These are phyloP conservation scores for Rusavskia elegans DNA, from an alignment of 495 filamentous ascomycete genomes.

Conservation along the genomic window DNA sequence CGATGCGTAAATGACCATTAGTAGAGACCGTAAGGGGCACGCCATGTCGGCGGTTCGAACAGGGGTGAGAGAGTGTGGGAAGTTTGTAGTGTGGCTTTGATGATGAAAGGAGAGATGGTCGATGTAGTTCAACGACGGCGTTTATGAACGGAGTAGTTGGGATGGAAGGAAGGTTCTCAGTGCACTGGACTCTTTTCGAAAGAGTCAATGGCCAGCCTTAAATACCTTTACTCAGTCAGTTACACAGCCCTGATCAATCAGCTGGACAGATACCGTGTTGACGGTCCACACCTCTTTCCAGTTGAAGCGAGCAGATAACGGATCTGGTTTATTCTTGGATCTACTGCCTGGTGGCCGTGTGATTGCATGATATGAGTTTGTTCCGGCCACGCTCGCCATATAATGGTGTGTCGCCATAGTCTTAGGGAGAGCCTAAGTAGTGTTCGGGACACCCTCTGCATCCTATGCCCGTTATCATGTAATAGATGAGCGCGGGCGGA, in stretches of 20 bases:
- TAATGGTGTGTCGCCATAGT: no score
- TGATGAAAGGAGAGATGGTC: background rate
- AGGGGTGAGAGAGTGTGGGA: background rate
- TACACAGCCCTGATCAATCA: background rate
- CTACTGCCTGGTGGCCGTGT: no score
- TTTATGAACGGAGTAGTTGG: background rate
- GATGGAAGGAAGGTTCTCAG: background rate
- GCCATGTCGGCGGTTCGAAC: background rate
- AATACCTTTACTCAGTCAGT: background rate
- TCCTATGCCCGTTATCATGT: no score
- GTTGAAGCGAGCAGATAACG: no score
- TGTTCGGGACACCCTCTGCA: no score
- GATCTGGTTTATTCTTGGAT: background rate
- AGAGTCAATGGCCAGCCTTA: background rate
- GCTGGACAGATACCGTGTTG: background rate
- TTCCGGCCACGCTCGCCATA: no score
- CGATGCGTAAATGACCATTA: no score
- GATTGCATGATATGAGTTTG: no score
- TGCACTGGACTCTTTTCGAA: background rate
- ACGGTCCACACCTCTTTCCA: background rate
- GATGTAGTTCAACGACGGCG: background rate
- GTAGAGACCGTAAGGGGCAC: background rate
- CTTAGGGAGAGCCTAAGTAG: no score
- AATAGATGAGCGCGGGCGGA: no score
- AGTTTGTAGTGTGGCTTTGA: background rate